These are phyloP conservation scores for Ascochyta rabiei DNA, from an alignment of 2,329 filamentous ascomycete genomes.

Conservation along the genomic window DNA sequence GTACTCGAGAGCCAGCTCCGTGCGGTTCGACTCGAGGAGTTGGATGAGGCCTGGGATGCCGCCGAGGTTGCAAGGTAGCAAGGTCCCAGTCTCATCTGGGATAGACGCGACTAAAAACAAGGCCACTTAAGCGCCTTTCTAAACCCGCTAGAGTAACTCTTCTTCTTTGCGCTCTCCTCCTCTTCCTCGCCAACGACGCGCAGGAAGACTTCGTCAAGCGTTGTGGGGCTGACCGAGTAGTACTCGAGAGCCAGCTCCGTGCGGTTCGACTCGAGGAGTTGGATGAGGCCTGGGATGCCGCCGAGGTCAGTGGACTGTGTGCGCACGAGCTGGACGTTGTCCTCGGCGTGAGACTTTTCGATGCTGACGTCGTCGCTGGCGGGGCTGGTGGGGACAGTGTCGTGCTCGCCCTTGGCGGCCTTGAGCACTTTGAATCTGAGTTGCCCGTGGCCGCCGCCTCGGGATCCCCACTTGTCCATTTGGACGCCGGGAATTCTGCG, in stretches of 20 bases:
- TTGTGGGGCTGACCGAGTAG: conserved; percentile 86
- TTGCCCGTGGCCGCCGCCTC: conserved; percentile 81
- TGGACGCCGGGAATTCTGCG: conserved; percentile 66
- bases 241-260: conserved; percentile 75
- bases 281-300: conserved; percentile 72
- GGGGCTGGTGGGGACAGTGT: neutral
- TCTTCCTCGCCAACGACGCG: conserved; percentile 79
- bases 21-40: conserved; percentile 72
- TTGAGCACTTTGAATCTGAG: conserved; percentile 79
- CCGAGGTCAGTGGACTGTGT: conserved; percentile 27
- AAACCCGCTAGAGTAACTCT: conserved; percentile 1
- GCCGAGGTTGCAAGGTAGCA: conserved; percentile 22
- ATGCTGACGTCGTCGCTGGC: conserved; percentile 1
- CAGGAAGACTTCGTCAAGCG: conserved; percentile 89
- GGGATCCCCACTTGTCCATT: conserved; percentile 62
- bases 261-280: conserved; percentile 74
- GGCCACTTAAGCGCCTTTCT: conserved; percentile 3
- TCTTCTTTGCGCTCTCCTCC: conserved; percentile 47
- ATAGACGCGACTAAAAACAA: neutral
- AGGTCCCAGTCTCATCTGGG: too few relatives aligned
- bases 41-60: conserved; percentile 74
- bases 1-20: conserved; percentile 75
- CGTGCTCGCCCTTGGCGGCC: conserved; percentile 44
- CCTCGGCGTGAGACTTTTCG: conserved; percentile 22
- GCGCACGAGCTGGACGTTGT: conserved; percentile 31